phyloP scores from a whole-genome alignment of 306 rosid genomes.

The Cucumis cinereus region DNA sequence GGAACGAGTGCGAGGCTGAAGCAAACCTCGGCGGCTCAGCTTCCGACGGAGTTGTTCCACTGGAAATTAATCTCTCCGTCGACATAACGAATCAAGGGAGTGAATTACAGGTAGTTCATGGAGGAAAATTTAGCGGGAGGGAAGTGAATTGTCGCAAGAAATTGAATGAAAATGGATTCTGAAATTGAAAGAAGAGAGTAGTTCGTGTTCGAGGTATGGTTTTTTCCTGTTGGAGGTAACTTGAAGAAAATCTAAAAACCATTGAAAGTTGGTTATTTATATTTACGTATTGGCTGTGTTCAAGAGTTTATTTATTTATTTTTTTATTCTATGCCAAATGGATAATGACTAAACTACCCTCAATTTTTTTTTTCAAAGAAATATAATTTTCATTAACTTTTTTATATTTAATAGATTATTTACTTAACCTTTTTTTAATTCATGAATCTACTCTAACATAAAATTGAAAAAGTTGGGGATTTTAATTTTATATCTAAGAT shows the following conservation, averaged over 20 bases:
- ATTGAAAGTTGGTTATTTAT: neutral
- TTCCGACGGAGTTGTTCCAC: conserved; percentile 18
- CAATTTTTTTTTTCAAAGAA: too few relatives aligned
- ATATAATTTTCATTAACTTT: too few relatives aligned
- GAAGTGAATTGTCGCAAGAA: neutral
- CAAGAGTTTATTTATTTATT: neutral
- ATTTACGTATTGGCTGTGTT: neutral
- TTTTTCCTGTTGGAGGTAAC: conserved; percentile 5
- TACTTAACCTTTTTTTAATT: too few relatives aligned
- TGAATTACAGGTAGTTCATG: neutral
- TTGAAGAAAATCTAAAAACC: neutral
- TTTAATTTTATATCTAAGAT: too few relatives aligned
- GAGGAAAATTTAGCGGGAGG: neutral
- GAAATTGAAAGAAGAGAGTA: neutral
- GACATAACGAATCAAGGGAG: conserved; percentile 24
- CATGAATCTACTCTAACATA: too few relatives aligned
- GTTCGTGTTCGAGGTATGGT: conserved; percentile 22
- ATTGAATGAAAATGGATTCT: neutral
- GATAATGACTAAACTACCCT: neutral
- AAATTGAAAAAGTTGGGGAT: too few relatives aligned
- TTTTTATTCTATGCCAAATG: neutral
- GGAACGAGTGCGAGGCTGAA: conserved; percentile 15
- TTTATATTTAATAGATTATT: too few relatives aligned
- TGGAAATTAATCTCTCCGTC: conserved; percentile 41
- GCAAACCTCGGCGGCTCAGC: conserved; percentile 6